Evolutionary conservation across 2,329 filamentous ascomycete species (phyloP), one percentile per base, ranked within the genome.

Genomic region (Aureobasidium sp.): DNA sequence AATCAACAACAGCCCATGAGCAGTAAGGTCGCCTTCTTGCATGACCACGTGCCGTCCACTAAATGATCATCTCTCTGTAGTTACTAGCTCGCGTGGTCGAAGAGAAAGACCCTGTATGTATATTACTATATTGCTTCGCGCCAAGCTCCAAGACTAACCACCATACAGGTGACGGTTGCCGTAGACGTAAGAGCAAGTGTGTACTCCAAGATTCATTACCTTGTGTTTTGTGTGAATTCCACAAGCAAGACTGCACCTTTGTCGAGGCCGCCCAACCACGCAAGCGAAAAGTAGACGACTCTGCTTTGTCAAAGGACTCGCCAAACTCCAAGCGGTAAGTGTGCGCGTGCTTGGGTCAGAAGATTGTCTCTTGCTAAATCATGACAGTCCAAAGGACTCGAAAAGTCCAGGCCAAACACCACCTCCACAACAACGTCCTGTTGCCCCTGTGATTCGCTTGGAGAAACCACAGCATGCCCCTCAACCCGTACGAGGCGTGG

Each of bases 171-270:
- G 87, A 91, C 76, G 84, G 87, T 63, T 94, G 90, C 74, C 81
- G 86, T 65, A 81, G 83, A 73, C 84, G 88, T 67, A 88, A 89
- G 73, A 85, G 84, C 69, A 87, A 87, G 75, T 94, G 90, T 76
- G 85, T 91, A 65, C 83, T 89, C 71, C 87, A 91, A 71, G 89
- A 93, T 66, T 85, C 89, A 68, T 80, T 81, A 42, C 79, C 82
- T 67, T 94, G 90, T 74, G 82, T 90, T 65, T 81, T 90, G 65
- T 95, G 90, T 75, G 87, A 90, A 71, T 85, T 87, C 72, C 86
- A 87, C 74, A 87, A 86, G 69, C 84, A 89, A 71, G 86, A 90
- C 67, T 94, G 90, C 75, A 92, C 90, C 47, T 85, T 92, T 72
- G 81, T 86, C 56, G 85, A 87, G 67, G 90, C 88, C 73, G 89